phyloP scores from a whole-genome alignment of 2,329 filamentous ascomycete species.

The Aureobasidium leucospermi region DNA sequence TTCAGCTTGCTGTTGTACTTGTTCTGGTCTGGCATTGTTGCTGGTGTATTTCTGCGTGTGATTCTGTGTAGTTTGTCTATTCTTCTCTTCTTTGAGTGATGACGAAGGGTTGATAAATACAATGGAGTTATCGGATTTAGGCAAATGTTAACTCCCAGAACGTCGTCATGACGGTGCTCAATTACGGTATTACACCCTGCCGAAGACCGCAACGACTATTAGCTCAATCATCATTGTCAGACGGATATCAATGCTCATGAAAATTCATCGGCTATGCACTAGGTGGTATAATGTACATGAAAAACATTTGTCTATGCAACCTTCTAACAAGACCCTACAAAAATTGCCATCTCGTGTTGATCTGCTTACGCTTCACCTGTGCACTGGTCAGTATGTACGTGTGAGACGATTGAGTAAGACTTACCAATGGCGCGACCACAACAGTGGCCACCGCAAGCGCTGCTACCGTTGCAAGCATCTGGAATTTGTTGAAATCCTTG shows the following conservation, averaged over 20 bases:
- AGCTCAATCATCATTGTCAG: too few species aligned
- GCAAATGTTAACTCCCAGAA: neutral
- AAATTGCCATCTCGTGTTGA: conserved; percentile 56
- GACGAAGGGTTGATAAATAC: neutral
- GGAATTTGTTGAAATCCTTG: conserved; percentile 86
- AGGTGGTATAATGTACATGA: neutral
- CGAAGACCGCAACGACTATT: too few species aligned
- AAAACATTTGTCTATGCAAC: neutral
- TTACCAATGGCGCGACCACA: conserved; percentile 77
- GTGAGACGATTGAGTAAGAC: conserved; percentile 29
- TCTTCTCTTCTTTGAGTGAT: neutral
- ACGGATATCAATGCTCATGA: neutral
- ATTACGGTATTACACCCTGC: too few species aligned
- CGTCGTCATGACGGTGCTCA: neutral
- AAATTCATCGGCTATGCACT: too few species aligned
- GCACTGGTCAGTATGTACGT: conserved; percentile 19
- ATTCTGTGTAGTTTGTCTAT: neutral
- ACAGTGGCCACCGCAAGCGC: conserved; percentile 71
- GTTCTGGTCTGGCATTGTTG: conserved; percentile 32
- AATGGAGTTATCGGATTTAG: neutral
- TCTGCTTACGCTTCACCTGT: conserved; percentile 55
- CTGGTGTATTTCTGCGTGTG: neutral
- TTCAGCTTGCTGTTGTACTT: conserved; percentile 44
- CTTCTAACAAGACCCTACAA: conserved; percentile 4
- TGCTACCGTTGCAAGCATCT: conserved; percentile 74